Evolutionary conservation across 805 yeast species (phyloP).

Genomic region (Candida methanosorbosa): DNA sequence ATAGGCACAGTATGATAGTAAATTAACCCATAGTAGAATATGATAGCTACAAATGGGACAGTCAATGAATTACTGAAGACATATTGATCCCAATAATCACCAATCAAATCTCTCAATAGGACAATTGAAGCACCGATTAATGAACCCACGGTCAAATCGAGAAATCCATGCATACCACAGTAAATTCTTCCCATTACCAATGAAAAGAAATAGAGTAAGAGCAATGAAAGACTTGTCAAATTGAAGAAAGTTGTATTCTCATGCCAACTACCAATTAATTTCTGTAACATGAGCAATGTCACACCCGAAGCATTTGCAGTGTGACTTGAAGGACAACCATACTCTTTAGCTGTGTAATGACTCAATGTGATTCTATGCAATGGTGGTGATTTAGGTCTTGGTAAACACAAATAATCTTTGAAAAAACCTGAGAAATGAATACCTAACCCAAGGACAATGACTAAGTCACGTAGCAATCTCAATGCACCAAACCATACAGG

Average conservation of each 20-base stretch:
- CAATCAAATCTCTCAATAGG: constrained; percentile 32
- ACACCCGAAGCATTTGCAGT: constrained; percentile 92
- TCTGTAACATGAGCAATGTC: constrained; percentile 36
- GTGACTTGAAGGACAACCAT: constrained; percentile 92
- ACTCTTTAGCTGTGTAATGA: constrained; percentile 85
- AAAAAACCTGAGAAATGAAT: constrained; percentile 63
- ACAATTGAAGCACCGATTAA: constrained; percentile 51
- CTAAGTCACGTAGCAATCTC: constrained; percentile 48
- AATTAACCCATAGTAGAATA: constrained; percentile 41
- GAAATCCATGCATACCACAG: constrained; percentile 96
- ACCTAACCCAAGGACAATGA: constrained; percentile 56
- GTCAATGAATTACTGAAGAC: constrained; percentile 20
- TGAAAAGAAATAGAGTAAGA: constrained; percentile 47
- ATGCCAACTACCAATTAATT: constrained; percentile 10
- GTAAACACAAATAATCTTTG: constrained; percentile 83
- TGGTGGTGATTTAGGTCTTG: constrained; percentile 91
- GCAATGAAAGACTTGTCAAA: constrained; percentile 8
- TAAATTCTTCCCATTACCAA: constrained; percentile 76
- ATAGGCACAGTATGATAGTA: constrained; percentile 75
- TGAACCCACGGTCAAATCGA: constrained; percentile 65
- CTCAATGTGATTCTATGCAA: constrained; percentile 82
- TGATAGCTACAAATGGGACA: constrained; percentile 29
- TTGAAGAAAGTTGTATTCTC: constrained; percentile 1
- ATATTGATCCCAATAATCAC: constrained; percentile 37
- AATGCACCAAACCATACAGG: constrained; percentile 75